These are phyloP conservation scores for Anisogramma anomala DNA, from an alignment of 2,329 filamentous ascomycete species.

Conservation along the genomic window DNA sequence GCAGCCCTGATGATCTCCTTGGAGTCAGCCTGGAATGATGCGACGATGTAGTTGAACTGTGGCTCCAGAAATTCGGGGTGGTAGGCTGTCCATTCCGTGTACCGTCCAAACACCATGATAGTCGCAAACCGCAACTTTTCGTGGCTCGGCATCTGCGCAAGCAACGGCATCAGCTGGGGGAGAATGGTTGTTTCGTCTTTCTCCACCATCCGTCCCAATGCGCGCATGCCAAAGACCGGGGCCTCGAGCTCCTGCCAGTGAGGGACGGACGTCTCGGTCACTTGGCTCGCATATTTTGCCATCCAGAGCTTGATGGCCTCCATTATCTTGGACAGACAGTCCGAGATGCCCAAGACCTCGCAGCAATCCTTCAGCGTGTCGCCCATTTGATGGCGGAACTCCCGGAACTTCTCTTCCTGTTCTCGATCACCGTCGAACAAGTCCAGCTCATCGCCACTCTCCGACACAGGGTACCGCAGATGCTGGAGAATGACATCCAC, in stretches of 20 bases:
- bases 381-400: conserved; percentile 94
- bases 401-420: conserved; percentile 90
- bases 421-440: conserved; percentile 93
- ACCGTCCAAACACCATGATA: conserved; percentile 92
- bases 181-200: conserved; percentile 78
- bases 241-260: conserved; percentile 96
- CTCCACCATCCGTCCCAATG: conserved; percentile 93
- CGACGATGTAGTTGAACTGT: conserved; percentile 92
- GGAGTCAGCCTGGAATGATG: conserved; percentile 77
- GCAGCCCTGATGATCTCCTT: conserved; percentile 86
- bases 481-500: conserved; percentile 90
- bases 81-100: conserved; percentile 94
- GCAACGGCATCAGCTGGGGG: conserved; percentile 80
- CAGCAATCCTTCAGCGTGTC: conserved; percentile 96
- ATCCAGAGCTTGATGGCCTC: conserved; percentile 82
- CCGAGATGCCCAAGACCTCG: conserved; percentile 85
- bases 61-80: conserved; percentile 86
- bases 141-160: conserved; percentile 88
- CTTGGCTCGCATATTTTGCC: conserved; percentile 65
- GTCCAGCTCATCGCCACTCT: conserved; percentile 63
- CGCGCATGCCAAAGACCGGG: conserved; percentile 86
- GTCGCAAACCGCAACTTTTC: conserved; percentile 98
- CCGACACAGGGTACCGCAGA: conserved; percentile 72
- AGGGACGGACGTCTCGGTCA: conserved; percentile 63
- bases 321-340: conserved; percentile 83